Evolutionary conservation across 192 early-diverging fungal genomes (phyloP).

Genomic region (Backusella morwellensis): DNA sequence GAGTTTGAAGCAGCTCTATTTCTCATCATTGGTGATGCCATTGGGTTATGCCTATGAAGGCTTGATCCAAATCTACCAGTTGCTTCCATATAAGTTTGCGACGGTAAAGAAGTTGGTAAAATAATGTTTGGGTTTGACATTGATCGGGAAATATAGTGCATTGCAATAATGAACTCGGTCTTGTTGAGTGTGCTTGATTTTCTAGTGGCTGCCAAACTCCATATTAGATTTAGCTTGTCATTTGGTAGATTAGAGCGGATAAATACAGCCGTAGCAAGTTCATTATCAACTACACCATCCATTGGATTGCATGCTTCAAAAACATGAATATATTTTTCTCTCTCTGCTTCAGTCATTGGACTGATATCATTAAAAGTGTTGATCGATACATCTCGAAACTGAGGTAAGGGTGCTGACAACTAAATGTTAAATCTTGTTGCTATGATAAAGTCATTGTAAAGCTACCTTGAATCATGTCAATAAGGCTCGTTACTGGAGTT

Average conservation of each 20-base stretch:
- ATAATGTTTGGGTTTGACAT: constrained; percentile 63
- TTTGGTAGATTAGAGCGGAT: constrained; percentile 74
- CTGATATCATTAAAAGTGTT: neutral
- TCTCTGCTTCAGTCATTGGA: constrained; percentile 43
- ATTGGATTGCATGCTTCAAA: constrained; percentile 58
- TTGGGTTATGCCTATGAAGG: constrained; percentile 23
- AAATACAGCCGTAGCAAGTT: constrained; percentile 73
- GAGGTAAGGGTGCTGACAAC: constrained; percentile 23
- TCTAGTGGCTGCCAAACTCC: constrained; percentile 75
- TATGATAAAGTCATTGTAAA: neutral
- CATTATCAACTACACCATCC: constrained; percentile 58
- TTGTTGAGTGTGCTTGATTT: constrained; percentile 66
- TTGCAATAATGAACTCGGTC: constrained; percentile 85
- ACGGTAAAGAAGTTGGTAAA: constrained; percentile 68
- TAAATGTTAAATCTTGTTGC: neutral
- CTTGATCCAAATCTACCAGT: constrained; percentile 13
- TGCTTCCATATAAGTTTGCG: constrained; percentile 49
- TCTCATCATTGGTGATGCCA: constrained; percentile 21
- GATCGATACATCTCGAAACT: constrained; percentile 19
- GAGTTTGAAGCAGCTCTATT: constrained; percentile 9
- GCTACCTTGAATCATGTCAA: constrained; percentile 16
- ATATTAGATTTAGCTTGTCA: constrained; percentile 76
- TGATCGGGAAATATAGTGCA: constrained; percentile 78
- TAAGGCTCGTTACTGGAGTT: neutral
- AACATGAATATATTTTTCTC: constrained; percentile 58